These are phyloP conservation scores for Stylonectria norvegica DNA, from an alignment of 2,329 filamentous ascomycete species.

Conservation along the genomic window DNA sequence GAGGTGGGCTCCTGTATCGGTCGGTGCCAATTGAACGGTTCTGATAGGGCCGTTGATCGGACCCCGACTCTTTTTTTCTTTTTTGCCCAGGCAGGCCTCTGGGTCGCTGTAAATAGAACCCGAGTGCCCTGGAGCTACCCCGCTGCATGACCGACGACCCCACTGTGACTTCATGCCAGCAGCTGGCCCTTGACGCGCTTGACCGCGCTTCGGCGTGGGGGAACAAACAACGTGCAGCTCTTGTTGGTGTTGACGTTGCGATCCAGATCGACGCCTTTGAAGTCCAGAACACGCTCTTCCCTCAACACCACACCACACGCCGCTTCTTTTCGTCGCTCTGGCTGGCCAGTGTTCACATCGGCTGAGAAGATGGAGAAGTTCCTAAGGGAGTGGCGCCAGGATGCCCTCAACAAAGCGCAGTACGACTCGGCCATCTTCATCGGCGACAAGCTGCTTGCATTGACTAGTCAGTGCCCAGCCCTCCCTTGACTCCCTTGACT, in stretches of 20 bases:
- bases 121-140: constrained; percentile 25
- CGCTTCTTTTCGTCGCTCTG: not conserved
- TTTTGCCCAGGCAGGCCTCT: constrained; percentile 1
- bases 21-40: constrained; percentile 24
- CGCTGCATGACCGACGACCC: constrained; percentile 27
- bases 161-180: constrained; percentile 17
- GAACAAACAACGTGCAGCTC: constrained; percentile 4
- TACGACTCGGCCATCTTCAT: constrained; percentile 97
- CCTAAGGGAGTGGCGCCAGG: constrained; percentile 89
- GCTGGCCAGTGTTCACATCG: constrained; percentile 1
- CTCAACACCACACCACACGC: constrained; percentile 14
- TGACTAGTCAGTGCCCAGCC: constrained; percentile 79
- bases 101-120: constrained; percentile 9
- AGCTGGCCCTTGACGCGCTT: constrained; percentile 21
- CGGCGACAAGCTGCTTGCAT: constrained; percentile 90
- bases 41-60: constrained; percentile 20
- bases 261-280: constrained; percentile 19
- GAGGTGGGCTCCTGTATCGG: constrained; percentile 27
- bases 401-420: constrained; percentile 92
- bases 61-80: constrained; percentile 21
- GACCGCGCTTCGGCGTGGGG: constrained; percentile 6
- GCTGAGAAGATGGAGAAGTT: constrained; percentile 84
- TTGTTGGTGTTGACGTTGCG: too few relatives aligned
- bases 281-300: constrained; percentile 7
- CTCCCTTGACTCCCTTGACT: too few relatives aligned